Base-by-base conservation (phyloP, 2,329 filamentous ascomycete species). In the Colletotrichum orchidophilum region DNA sequence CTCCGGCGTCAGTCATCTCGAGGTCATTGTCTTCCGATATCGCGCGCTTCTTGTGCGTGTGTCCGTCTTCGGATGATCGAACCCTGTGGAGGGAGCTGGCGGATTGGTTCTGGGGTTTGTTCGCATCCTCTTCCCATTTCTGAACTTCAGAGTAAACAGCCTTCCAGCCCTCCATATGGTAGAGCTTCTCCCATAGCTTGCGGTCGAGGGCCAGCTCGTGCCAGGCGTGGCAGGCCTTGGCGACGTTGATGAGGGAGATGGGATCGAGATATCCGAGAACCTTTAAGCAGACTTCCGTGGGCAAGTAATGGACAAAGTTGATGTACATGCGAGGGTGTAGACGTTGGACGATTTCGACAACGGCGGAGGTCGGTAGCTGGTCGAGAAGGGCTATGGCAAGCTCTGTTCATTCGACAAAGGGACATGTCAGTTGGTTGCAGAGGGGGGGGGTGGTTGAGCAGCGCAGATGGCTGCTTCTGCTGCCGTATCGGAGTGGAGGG, bases 221-320 rank as follows among this genome's bases (percentile, higher is more conserved):
- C 96, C 96, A 99, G 73, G 91, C 86, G 57, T 91, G 91, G 42
- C 94, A 98, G 18, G 94, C 91, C 54, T 90, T 88, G 1, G 94
- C 94, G 2, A 95, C 93, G 60, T 89, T 90, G 67, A 98, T 87
- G 49, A 99, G 86, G 0, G 95, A 96, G 31, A 90, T 80, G 1
- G 95, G 93, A 65, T 95, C 93, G 60, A 99, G 91, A 78, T 95
- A 96, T 18, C 93, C 92, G 53, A 99, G 91, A 54, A 98, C 92
- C 77, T 97, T 93, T 54, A 96, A 91, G 72, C 94, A 97, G 76
- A 99, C 93, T 80, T 99, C 96, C 29, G 94, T 91, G 0, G 96
- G 96, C 0, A 99, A 89, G 76, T 94, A 91, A 74, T 90, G 86
- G 52, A 97, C 91, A 65, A 97, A 97, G 82, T 99, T 94, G 82